These are phyloP conservation scores for Kurtzmaniella natalensis DNA, from an alignment of 1,139 yeast genomes.

Conservation along the genomic window DNA sequence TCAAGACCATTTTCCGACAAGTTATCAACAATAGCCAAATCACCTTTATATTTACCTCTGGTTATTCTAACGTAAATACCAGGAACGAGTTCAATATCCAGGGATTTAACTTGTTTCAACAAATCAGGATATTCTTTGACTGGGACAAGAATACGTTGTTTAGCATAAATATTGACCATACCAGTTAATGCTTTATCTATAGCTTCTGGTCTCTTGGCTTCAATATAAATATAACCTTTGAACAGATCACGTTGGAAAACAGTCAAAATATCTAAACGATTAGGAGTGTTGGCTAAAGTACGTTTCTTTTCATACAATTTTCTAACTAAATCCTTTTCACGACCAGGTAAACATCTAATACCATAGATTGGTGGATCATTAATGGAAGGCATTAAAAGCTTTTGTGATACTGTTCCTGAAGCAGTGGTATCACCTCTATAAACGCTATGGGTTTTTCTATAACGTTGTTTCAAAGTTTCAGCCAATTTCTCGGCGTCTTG, in stretches of 20 bases:
- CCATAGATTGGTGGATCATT: conserved; percentile 98
- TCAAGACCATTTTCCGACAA: conserved; percentile 93
- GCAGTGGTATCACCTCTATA: conserved; percentile 82
- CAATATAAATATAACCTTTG: conserved; percentile 86
- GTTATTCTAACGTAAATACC: conserved; percentile 90
- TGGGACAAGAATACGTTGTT: conserved; percentile 79
- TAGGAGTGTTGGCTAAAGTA: conserved; percentile 57
- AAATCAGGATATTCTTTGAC: conserved; percentile 94
- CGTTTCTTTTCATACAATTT: conserved; percentile 76
- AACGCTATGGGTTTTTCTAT: conserved; percentile 81
- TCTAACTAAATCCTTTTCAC: conserved; percentile 87
- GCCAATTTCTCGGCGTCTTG: conserved; percentile 96
- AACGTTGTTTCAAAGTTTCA: conserved; percentile 85
- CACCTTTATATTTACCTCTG: conserved; percentile 90
- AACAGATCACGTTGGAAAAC: conserved; percentile 94
- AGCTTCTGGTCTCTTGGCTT: conserved; percentile 91
- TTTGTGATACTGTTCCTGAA: conserved; percentile 80
- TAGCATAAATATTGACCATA: conserved; percentile 76
- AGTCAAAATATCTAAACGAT: conserved; percentile 73
- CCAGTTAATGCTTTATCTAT: conserved; percentile 86
- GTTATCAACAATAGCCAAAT: conserved; percentile 88
- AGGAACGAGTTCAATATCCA: conserved; percentile 83
- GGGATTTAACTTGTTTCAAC: conserved; percentile 82
- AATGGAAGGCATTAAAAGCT: conserved; percentile 88
- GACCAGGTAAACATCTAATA: conserved; percentile 87